Evolutionary conservation across 1,284 basidiomycete genomes (phyloP).

Genomic region (Microbotryomycetes sp.): DNA sequence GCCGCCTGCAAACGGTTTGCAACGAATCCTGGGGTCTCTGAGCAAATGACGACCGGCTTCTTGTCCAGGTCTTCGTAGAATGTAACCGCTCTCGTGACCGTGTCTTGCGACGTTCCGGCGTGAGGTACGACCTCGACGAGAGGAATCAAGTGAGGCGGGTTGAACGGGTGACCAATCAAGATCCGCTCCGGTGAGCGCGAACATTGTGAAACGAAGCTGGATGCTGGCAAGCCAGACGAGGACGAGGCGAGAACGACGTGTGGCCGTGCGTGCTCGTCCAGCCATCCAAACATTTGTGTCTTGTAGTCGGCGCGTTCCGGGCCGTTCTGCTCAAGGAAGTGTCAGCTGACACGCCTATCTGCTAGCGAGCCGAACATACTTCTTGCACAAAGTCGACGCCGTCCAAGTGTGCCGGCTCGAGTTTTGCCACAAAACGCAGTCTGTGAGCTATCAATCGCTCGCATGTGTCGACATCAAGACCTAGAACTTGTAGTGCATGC

Average conservation of each 20-base stretch:
- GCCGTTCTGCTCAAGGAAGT: constrained; percentile 13
- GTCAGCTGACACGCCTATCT: too few species aligned
- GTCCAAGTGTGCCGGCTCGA: neutral
- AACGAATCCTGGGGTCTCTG: constrained; percentile 13
- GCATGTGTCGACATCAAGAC: neutral
- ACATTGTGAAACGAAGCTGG: neutral
- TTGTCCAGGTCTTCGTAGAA: constrained; percentile 10
- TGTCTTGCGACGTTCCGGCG: neutral
- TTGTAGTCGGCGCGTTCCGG: constrained; percentile 10
- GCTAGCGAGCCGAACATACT: neutral
- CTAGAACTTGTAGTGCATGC: constrained; percentile 1
- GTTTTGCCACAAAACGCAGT: neutral
- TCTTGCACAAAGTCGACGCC: constrained; percentile 17
- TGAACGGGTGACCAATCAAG: constrained; percentile 19
- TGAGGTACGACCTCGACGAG: constrained; percentile 19
- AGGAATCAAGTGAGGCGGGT: constrained; percentile 18
- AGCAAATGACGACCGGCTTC: constrained; percentile 5
- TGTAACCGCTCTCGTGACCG: neutral
- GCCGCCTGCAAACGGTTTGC: constrained; percentile 19
- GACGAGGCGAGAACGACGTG: neutral
- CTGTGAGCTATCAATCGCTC: neutral
- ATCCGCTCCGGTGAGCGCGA: neutral
- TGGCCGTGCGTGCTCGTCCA: neutral
- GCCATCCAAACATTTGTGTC: neutral
- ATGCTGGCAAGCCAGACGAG: neutral